Evolutionary conservation across 2,329 filamentous ascomycete genomes (phyloP).

Genomic region (Stemphylium beticola): DNA sequence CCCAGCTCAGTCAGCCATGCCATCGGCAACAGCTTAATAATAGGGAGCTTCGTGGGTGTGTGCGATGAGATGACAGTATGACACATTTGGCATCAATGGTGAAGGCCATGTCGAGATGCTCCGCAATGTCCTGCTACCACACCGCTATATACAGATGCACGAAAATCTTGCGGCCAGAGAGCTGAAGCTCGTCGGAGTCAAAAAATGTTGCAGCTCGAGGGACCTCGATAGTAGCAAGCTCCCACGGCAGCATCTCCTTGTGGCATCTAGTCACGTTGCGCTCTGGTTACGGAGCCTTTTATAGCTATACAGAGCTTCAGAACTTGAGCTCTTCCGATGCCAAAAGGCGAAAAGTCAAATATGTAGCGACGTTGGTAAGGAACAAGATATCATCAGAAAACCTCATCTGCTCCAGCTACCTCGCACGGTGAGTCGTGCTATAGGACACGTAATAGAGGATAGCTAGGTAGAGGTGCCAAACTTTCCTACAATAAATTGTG

Average conservation of each 20-base stretch:
- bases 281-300: background rate
- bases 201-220: background rate
- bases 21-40: too few relatives aligned
- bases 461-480: slow-evolving; percentile 56
- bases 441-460: slow-evolving; percentile 70
- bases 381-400: slow-evolving; percentile 64
- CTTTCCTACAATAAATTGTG: slow-evolving; percentile 71
- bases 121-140: background rate
- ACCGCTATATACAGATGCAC: background rate
- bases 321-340: background rate
- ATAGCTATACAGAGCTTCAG: slow-evolving; percentile 1
- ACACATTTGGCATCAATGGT: background rate
- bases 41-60: too few relatives aligned
- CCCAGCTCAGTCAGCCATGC: background rate
- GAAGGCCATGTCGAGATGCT: background rate
- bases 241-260: too few relatives aligned
- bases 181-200: background rate
- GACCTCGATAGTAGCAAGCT: too few relatives aligned
- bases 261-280: background rate
- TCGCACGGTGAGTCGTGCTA: slow-evolving; percentile 61
- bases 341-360: background rate
- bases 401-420: slow-evolving; percentile 71
- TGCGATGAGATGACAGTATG: too few relatives aligned
- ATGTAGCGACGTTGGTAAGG: slow-evolving; percentile 73
- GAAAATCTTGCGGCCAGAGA: background rate